Conservation (phyloP, 1,284 basidiomycete genomes). For the Ceratobasidium sp. region DNA sequence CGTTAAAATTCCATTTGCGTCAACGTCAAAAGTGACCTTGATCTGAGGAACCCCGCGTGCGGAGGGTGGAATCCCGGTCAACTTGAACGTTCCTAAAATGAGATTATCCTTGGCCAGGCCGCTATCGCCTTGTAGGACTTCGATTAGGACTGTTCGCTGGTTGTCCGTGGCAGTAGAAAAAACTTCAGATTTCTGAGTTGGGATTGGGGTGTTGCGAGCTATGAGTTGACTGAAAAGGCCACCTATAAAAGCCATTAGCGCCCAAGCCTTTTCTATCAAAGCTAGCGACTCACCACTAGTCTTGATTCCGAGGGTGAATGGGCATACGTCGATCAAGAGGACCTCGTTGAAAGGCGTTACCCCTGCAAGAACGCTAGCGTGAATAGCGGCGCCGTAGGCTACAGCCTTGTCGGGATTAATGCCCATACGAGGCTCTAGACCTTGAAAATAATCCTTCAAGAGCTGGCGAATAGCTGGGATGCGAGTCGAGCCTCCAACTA, state of each 20-base stretch:
- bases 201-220: conserved; percentile 70
- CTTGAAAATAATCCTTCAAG: conserved; percentile 66
- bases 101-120: conserved; percentile 72
- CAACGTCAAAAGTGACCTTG: conserved; percentile 57
- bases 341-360: conserved; percentile 57
- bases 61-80: conserved; percentile 68
- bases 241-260: no score
- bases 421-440: conserved; percentile 62
- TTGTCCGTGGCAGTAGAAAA: conserved; percentile 70
- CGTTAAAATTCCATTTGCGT: conserved; percentile 61
- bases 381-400: conserved; percentile 98
- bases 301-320: conserved; percentile 54
- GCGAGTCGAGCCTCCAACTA: conserved; percentile 71
- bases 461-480: conserved; percentile 71
- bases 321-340: conserved; percentile 55
- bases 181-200: conserved; percentile 73
- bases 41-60: conserved; percentile 67
- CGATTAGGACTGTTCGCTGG: conserved; percentile 63
- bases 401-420: conserved; percentile 99
- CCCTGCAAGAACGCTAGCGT: conserved; percentile 75
- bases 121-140: conserved; percentile 68
- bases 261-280: conserved; percentile 58
- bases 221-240: conserved; percentile 73
- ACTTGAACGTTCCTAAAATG: conserved; percentile 69
- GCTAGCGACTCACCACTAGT: neutral